Evolutionary conservation across 1,284 basidiomycete species (phyloP).

Genomic region (Moesziomyces parantarcticus): DNA sequence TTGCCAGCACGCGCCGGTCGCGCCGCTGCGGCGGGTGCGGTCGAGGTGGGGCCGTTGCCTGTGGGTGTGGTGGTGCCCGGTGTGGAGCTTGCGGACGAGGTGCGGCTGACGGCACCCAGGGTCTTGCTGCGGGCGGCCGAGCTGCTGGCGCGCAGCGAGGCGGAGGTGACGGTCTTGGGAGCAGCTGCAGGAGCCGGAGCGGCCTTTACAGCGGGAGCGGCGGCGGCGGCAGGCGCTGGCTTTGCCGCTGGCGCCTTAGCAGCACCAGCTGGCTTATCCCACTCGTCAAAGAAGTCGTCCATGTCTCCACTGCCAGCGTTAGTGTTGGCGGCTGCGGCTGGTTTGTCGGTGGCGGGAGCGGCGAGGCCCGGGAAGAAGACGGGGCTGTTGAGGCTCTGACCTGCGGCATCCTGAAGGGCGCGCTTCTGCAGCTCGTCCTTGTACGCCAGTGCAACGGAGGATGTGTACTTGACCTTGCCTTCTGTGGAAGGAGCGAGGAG

Average conservation of each 20-base stretch:
- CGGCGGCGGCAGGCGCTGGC: slow-evolving; percentile 28
- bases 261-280: slow-evolving; percentile 80
- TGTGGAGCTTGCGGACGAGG: slow-evolving; percentile 49
- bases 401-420: slow-evolving; percentile 78
- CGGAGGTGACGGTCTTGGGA: slow-evolving; percentile 58
- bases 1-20: slow-evolving; percentile 55
- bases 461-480: slow-evolving; percentile 88
- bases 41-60: slow-evolving; percentile 35
- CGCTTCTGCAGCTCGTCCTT: slow-evolving; percentile 88
- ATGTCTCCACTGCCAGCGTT: slow-evolving; percentile 72
- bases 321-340: slow-evolving; percentile 51
- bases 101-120: slow-evolving; percentile 46
- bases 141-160: slow-evolving; percentile 48
- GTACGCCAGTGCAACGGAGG: slow-evolving; percentile 84
- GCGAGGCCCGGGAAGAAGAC: slow-evolving; percentile 65
- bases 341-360: slow-evolving; percentile 69
- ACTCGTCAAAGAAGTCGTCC: slow-evolving; percentile 94
- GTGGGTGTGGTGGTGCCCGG: slow-evolving; percentile 47
- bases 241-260: slow-evolving; percentile 35
- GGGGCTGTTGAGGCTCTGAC: slow-evolving; percentile 55
- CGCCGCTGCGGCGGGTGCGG: slow-evolving; percentile 19
- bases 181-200: slow-evolving; percentile 27
- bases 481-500: slow-evolving; percentile 79
- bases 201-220: slow-evolving; percentile 22
- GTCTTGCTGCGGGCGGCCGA: slow-evolving; percentile 41